Conservation (phyloP, 305 asterid genomes). For the Rubia peregrina region DNA sequence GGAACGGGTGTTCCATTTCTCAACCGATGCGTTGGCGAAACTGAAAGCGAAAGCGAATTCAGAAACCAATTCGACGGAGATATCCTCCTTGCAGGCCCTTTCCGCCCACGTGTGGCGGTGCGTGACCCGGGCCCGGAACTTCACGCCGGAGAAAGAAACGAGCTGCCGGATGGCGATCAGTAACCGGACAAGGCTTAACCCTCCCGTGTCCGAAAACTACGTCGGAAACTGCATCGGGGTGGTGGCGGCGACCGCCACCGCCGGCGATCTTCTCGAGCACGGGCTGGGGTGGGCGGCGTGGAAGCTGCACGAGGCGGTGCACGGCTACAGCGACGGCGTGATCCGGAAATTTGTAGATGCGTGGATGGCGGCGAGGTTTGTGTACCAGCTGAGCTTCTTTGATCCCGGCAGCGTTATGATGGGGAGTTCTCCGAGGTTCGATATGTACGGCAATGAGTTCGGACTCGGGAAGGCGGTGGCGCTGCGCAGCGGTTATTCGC, state of each 20-base stretch:
- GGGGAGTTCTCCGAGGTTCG: conserved; percentile 35
- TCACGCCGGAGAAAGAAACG: conserved; percentile 17
- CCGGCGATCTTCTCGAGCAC: conserved; percentile 18
- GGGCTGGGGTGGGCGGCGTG: conserved; percentile 34
- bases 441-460: conserved; percentile 33
- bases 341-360: conserved; percentile 20
- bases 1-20: conserved; percentile 28
- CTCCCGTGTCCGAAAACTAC: conserved; percentile 24
- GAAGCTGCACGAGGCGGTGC: conserved; percentile 25
- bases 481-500: conserved; percentile 28
- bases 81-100: conserved; percentile 29
- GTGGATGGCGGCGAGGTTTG: conserved; percentile 17
- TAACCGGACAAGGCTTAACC: conserved; percentile 27
- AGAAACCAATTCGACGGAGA: conserved; percentile 18
- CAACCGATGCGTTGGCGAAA: conserved; percentile 19
- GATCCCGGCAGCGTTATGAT: conserved; percentile 24
- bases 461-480: conserved; percentile 37
- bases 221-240: conserved; percentile 28
- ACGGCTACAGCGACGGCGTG: conserved; percentile 14
- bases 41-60: conserved; percentile 32
- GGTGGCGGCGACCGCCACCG: conserved; percentile 20
- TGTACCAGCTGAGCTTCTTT: conserved; percentile 15
- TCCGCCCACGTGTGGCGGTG: conserved; percentile 37
- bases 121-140: conserved; percentile 20
- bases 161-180: conserved; percentile 21